These are phyloP conservation scores for Leishmania braziliensis DNA, from an alignment of 208 protist genomes.

Conservation along the genomic window DNA sequence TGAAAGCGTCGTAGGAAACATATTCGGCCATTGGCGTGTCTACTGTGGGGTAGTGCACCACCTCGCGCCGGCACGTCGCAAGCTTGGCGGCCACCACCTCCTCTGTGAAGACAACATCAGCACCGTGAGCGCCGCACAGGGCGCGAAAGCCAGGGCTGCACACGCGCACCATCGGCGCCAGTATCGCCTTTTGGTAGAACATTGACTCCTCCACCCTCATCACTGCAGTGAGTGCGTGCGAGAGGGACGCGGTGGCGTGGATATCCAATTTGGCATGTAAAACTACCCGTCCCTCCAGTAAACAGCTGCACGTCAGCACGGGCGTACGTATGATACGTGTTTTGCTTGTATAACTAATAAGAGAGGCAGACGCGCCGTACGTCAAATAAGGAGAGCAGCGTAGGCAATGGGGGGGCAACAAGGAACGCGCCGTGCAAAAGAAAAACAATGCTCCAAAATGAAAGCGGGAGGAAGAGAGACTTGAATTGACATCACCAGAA, in stretches of 20 bases:
- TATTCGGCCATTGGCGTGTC: slow-evolving; percentile 77
- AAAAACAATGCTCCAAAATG: neutral
- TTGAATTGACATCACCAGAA: neutral
- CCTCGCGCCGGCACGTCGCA: slow-evolving; percentile 51
- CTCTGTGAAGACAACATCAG: slow-evolving; percentile 97
- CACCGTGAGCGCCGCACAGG: slow-evolving; percentile 90
- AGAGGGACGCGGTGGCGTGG: neutral
- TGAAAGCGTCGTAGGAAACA: slow-evolving; percentile 81
- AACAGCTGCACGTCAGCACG: neutral
- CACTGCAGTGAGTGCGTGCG: neutral
- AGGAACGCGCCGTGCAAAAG: neutral
- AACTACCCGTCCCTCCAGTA: neutral
- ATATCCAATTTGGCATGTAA: neutral
- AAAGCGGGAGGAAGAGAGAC: neutral
- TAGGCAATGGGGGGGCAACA: neutral
- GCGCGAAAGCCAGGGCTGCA: slow-evolving; percentile 92
- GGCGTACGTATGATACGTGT: neutral
- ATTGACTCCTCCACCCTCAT: slow-evolving; percentile 12
- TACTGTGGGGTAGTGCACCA: slow-evolving; percentile 55
- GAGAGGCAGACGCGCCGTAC: neutral
- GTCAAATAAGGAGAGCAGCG: neutral
- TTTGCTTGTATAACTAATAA: neutral
- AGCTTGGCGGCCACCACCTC: slow-evolving; percentile 97
- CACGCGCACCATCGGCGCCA: slow-evolving; percentile 97
- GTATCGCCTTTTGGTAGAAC: slow-evolving; percentile 78